A percentile compares a stretch with the other conserved stretches of the same genome.
These are phyloP conservation scores for Dentipellis fragilis DNA, from an alignment of 768 basidiomycete species.

Conservation along the genomic window DNA sequence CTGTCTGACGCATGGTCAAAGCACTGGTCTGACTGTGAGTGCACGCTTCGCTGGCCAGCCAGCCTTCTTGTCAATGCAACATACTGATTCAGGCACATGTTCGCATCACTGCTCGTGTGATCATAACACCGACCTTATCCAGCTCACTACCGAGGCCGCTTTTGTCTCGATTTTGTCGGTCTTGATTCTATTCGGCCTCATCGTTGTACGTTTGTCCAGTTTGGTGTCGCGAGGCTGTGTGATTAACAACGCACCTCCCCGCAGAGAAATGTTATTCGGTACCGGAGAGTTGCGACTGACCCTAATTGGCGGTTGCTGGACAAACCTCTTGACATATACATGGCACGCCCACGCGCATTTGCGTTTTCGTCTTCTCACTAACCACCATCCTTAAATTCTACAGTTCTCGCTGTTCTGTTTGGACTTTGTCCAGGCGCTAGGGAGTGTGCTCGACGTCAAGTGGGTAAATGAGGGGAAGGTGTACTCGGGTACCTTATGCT, in stretches of 20 bases:
- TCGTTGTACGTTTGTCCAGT: constrained; percentile 3
- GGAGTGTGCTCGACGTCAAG: constrained; percentile 26
- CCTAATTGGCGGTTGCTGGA: constrained; percentile 19
- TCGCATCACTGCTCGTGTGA: not conserved
- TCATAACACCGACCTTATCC: not conserved
- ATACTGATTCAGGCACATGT: not conserved
- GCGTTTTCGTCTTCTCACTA: constrained; percentile 6
- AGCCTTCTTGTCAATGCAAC: not conserved
- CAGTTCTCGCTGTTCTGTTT: constrained; percentile 19
- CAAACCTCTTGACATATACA: constrained; percentile 30
- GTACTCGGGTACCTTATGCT: constrained; percentile 24
- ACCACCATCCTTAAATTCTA: not conserved
- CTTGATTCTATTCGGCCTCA: not conserved
- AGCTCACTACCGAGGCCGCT: constrained; percentile 28
- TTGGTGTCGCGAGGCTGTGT: too few species aligned
- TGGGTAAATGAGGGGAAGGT: constrained; percentile 28
- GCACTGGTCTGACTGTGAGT: constrained; percentile 27
- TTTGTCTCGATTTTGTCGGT: constrained; percentile 1
- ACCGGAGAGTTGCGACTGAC: not conserved
- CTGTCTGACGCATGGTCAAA: constrained; percentile 25
- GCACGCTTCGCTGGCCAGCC: not conserved
- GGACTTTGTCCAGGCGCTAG: constrained; percentile 29
- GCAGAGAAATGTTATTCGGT: constrained; percentile 7
- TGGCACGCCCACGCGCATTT: constrained; percentile 19
- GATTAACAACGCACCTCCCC: not conserved